Base-by-base conservation (phyloP, 2,329 filamentous ascomycete genomes). In the Aspergillus nomiae region DNA sequence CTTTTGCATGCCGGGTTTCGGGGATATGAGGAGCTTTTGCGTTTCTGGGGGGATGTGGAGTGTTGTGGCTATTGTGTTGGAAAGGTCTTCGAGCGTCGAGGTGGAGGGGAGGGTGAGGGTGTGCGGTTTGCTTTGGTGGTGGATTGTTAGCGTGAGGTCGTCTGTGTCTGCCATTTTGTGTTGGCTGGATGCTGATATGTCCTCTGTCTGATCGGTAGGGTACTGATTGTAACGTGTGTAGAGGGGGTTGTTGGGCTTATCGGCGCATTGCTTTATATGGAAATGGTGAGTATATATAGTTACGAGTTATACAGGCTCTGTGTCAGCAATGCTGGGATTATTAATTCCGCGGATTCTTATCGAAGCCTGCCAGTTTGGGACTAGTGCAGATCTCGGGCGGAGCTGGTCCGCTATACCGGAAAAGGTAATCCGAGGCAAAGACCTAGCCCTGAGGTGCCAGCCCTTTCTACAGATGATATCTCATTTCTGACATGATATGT, bases 111-210 rank as follows among this genome's bases (percentile, higher is more conserved):
- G 81, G 12, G 77, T 74, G 51, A 87, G 72, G 21, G 77, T 75
- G 66, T 86, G 76, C 1, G 80, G 76, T 56, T 82, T 82, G 70
- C 83, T 82, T 72, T 87, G 85, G 69, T 88, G 83, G 65, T 83
- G 82, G 63, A 89, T 73, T 19, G 80, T 84, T 45, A 89, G 72
- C 41, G 73, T 70, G 62, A 83, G 60, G 32, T 54, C 26, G 32
- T 54, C 26, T 58, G 48, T 50, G 48, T 30, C 28, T 32, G 48
- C 12, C 48, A 53, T 26, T 36, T 43, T 30, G 41, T 4, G 38
- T 41, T 7, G 38, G 9, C 1, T n/a, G 38, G 3, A 19, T n/a
- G 19, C 1, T n/a, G 38, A 0, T 41, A 12, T 58, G 38, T 28
- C 10, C 5, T 57, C 26, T 21, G 16, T 41, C 12, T 21, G 1